Evolutionary conservation across 73 alveolate genomes (phyloP), one percentile per base, ranked within the genome.

Genomic region (Paramecium biaurelia): DNA sequence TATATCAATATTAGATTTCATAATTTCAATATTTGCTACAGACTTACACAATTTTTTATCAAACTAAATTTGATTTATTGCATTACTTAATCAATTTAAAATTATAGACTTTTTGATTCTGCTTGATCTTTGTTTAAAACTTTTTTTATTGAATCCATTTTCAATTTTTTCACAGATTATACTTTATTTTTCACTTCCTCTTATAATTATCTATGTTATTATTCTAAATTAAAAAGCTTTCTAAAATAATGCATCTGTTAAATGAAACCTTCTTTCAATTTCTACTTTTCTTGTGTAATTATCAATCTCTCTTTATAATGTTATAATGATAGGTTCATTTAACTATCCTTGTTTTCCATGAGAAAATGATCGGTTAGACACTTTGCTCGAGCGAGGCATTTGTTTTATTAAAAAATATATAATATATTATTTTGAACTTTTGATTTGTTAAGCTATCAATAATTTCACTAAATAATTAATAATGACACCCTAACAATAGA

Each of bases 241-340:
- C 85, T 35, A 12, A 38, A 14, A 28, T 35, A 42, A 53, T 53
- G 30, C 11, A 26, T 41, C 53, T 58, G 26, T 35, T 42, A 59
- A n/a, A 86, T 37, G 24, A 41, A 41, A 89, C 94, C 87, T 89
- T 49, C 84, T 89, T 53, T 89, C 94, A 38, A 89, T 57, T 45
- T 89, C 94, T 49, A 89, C 85, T 32, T 89, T 89, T 15, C 92
- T 56, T 5, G 90, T 89, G 42, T 89, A 89, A 41, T 45, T 68
- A 70, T 89, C 94, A 26, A 89, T 70, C 28, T 89, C 92, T 42
- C 63, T 89, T 35, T 89, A 30, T 63, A 89, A 70, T 20, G 94
- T 89, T 20, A 89, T 82, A 14, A 89, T 67, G 30, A 41, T 79
- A n/a, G 90, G 90, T 79, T 79, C 90, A 79, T 79, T 79, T 24